Evolutionary conservation across 352 stramenopile genomes (phyloP).

Genomic region (Pythium biforme): DNA sequence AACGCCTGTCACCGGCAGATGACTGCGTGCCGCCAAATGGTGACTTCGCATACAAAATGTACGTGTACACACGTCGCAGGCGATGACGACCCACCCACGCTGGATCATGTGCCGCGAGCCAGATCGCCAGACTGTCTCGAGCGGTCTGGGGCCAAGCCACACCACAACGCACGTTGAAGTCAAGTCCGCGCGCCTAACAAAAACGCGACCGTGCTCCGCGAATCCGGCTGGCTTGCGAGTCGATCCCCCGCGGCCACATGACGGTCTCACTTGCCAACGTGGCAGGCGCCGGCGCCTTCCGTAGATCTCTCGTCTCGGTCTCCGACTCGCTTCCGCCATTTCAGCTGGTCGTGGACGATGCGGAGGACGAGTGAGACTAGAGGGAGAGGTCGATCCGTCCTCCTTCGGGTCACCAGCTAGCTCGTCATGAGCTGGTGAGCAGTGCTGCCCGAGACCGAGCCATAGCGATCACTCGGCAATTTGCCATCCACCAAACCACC

Average conservation of each 20-base stretch:
- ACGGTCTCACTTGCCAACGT: not conserved
- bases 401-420: too few relatives aligned
- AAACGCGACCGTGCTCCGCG: not conserved
- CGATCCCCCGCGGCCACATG: not conserved
- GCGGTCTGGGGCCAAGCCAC: too few relatives aligned
- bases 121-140: not conserved
- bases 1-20: not conserved
- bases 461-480: conserved; percentile 9
- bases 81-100: not conserved
- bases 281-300: too few relatives aligned
- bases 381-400: not conserved
- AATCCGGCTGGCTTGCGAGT: not conserved
- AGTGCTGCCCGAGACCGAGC: too few relatives aligned
- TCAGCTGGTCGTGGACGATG: not conserved
- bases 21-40: not conserved
- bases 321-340: not conserved
- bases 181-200: not conserved
- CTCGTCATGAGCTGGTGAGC: too few relatives aligned
- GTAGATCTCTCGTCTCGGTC: not conserved
- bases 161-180: not conserved
- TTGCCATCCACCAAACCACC: not conserved
- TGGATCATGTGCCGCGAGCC: not conserved
- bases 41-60: not conserved
- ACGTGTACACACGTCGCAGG: not conserved
- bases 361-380: not conserved